These are phyloP conservation scores for Colletotrichum scovillei DNA, from an alignment of 2,329 filamentous ascomycete genomes.

Conservation along the genomic window DNA sequence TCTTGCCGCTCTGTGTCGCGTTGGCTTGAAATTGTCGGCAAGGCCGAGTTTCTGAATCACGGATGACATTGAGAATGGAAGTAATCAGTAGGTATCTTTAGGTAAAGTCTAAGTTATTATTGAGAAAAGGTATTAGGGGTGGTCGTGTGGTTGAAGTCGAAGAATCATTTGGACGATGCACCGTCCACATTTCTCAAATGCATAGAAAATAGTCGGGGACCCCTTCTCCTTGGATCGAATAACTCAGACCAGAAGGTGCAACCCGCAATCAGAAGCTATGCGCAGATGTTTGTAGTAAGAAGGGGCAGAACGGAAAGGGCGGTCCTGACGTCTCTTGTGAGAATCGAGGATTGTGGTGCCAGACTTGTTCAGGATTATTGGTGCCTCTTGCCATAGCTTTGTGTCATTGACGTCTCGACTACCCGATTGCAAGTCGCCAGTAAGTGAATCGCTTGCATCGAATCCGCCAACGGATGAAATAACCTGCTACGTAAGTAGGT, in stretches of 20 bases:
- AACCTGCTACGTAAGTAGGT: no score
- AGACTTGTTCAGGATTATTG: neutral
- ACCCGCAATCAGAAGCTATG: neutral
- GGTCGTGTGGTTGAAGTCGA: neutral
- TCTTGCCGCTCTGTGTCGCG: neutral
- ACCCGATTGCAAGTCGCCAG: neutral
- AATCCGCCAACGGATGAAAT: no score
- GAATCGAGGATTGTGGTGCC: neutral
- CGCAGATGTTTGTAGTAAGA: neutral
- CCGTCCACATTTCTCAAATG: neutral
- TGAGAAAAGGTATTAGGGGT: neutral
- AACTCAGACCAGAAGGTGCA: neutral
- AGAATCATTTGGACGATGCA: neutral
- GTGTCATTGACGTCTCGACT: neutral
- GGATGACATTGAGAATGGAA: neutral
- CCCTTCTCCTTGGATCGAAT: neutral
- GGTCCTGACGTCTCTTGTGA: neutral
- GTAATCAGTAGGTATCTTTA: neutral
- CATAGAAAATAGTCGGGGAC: no score
- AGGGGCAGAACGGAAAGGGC: neutral
- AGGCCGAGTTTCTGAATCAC: neutral
- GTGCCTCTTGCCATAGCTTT: neutral
- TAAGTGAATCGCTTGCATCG: neutral
- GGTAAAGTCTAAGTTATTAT: neutral
- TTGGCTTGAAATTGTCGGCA: neutral